A percentile compares a stretch with the other conserved stretches of the same genome.
These are phyloP conservation scores for Umbellularia californica DNA, from an alignment of 164 flowering plant species.

Conservation along the genomic window DNA sequence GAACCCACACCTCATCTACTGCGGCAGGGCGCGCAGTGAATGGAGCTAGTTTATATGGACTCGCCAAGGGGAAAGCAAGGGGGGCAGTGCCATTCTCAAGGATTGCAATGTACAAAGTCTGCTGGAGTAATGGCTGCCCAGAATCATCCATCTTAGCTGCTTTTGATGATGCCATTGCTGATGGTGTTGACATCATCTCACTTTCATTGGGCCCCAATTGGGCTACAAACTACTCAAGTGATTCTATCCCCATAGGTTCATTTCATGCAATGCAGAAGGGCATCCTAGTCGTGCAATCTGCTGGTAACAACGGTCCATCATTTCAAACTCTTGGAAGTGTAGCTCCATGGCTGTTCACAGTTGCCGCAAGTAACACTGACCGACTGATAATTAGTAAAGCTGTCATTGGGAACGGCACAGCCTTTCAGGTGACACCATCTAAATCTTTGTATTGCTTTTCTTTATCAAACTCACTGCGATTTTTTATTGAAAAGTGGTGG, in stretches of 20 bases:
- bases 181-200: not conserved
- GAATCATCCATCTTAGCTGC: not conserved
- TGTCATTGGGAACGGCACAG: not conserved
- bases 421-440: not conserved
- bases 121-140: not conserved
- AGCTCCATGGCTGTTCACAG: conserved; percentile 22
- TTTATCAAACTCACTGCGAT: no score
- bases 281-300: not conserved
- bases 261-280: conserved; percentile 3
- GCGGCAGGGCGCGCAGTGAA: conserved; percentile 6
- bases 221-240: not conserved
- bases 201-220: not conserved
- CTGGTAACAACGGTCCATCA: conserved; percentile 9
- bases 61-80: conserved; percentile 2
- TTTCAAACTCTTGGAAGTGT: not conserved
- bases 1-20: conserved; percentile 12
- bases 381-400: not conserved
- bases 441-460: not conserved
- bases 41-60: conserved; percentile 3
- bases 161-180: not conserved
- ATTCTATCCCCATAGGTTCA: conserved; percentile 1
- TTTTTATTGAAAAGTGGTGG: not conserved
- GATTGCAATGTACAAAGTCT: not conserved
- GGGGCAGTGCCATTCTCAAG: not conserved
- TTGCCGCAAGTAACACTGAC: conserved; percentile 23